Conservation (phyloP, 2,329 filamentous ascomycete genomes). For the Scytalidium sp. region DNA sequence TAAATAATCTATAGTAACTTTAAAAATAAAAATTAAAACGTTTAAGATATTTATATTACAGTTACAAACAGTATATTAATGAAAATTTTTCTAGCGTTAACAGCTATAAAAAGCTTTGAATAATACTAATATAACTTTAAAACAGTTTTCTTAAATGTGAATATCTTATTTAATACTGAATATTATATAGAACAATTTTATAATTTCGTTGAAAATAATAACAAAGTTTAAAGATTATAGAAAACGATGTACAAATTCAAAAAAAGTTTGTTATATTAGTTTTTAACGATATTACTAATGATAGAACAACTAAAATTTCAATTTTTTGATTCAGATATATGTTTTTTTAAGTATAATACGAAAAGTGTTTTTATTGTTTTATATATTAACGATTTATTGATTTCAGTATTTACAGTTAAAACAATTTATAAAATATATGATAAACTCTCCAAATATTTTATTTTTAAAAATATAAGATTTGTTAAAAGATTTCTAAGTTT, state of each 20-base stretch:
- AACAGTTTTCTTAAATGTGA: not conserved
- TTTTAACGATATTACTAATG: not conserved
- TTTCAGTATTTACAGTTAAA: not conserved
- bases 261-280: not conserved
- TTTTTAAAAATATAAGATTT: not conserved
- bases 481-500: not conserved
- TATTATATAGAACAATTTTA: not conserved
- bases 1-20: constrained; percentile 1
- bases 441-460: not conserved
- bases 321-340: not conserved
- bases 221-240: not conserved
- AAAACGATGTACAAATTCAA: not conserved
- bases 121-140: not conserved
- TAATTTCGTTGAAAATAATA: not conserved
- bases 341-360: not conserved
- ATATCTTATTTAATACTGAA: not conserved
- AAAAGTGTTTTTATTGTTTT: not conserved
- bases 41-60: not conserved
- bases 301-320: not conserved
- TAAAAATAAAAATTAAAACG: not conserved
- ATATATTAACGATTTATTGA: not conserved
- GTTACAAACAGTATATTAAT: not conserved
- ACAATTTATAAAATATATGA: not conserved
- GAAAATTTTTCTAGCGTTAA: not conserved
- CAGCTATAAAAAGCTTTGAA: not conserved